Evolutionary conservation across 345 rosid species (phyloP).

Genomic region (Pugionium cornutum): DNA sequence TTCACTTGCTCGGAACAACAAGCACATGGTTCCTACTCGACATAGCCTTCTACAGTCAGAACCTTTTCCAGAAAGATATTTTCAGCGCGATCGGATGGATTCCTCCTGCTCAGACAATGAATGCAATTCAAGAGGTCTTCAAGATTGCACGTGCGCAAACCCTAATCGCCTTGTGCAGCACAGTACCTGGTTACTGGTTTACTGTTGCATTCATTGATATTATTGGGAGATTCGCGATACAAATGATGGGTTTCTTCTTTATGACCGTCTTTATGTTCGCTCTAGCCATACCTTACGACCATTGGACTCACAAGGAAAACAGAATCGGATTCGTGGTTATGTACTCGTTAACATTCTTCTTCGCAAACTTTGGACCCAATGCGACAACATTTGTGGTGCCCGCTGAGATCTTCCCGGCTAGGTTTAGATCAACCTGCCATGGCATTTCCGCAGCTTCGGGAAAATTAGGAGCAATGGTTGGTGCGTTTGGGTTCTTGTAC

Average conservation of each 20-base stretch:
- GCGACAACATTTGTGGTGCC: slow-evolving; percentile 88
- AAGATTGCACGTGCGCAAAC: slow-evolving; percentile 83
- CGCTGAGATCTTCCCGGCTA: slow-evolving; percentile 87
- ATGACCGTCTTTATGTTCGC: slow-evolving; percentile 94
- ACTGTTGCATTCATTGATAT: slow-evolving; percentile 66
- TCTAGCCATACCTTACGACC: slow-evolving; percentile 77
- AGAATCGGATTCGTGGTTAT: slow-evolving; percentile 68
- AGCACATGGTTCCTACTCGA: slow-evolving; percentile 86
- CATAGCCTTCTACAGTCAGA: slow-evolving; percentile 84
- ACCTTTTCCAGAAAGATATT: slow-evolving; percentile 82
- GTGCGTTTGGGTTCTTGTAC: slow-evolving; percentile 82
- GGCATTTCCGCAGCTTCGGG: slow-evolving; percentile 89
- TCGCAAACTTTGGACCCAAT: slow-evolving; percentile 87
- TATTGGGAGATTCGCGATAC: slow-evolving; percentile 76
- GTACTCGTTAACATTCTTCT: slow-evolving; percentile 82
- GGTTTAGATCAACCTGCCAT: slow-evolving; percentile 86
- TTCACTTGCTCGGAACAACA: slow-evolving; percentile 82
- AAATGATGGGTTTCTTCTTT: slow-evolving; percentile 86
- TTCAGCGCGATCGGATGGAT: slow-evolving; percentile 87
- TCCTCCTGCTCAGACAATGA: slow-evolving; percentile 74
- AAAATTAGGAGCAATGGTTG: slow-evolving; percentile 85
- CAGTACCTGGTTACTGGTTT: slow-evolving; percentile 76
- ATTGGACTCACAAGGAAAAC: slow-evolving; percentile 75
- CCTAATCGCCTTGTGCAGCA: slow-evolving; percentile 49
- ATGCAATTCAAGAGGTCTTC: slow-evolving; percentile 72